A percentile compares a stretch with the other conserved stretches of the same genome.
These are phyloP conservation scores for Canariomyces notabilis DNA, from an alignment of 2,329 filamentous ascomycete genomes.

Conservation along the genomic window DNA sequence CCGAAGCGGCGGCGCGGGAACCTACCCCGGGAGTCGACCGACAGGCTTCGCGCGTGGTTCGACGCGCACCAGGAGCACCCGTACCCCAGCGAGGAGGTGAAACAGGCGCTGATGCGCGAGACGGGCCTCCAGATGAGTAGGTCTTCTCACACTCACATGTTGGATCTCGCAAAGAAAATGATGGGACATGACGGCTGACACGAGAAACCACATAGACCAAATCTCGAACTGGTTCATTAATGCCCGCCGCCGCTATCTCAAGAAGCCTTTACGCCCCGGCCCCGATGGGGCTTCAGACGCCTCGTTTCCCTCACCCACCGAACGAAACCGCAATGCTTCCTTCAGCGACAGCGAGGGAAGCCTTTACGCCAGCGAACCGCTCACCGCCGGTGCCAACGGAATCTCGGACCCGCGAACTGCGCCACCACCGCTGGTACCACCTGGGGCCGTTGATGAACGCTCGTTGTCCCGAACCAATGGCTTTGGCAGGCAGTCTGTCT, in stretches of 20 bases:
- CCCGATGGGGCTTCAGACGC: too few relatives aligned
- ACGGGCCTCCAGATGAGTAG: constrained; percentile 75
- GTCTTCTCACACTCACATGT: constrained; percentile 31
- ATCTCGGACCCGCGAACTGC: too few relatives aligned
- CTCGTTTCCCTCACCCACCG: too few relatives aligned
- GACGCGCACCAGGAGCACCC: constrained; percentile 70
- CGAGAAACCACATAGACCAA: constrained; percentile 44
- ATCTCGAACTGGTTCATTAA: constrained; percentile 83
- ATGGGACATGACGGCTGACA: too few relatives aligned
- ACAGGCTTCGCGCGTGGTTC: constrained; percentile 77
- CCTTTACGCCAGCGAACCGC: constrained; percentile 41
- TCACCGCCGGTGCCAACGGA: too few relatives aligned
- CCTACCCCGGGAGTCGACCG: constrained; percentile 83
- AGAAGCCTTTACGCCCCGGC: too few relatives aligned
- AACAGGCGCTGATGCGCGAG: constrained; percentile 70
- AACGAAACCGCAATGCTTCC: constrained; percentile 33
- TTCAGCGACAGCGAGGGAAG: constrained; percentile 45
- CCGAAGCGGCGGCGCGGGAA: constrained; percentile 70
- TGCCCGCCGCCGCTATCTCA: constrained; percentile 62
- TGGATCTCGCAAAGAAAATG: too few relatives aligned
- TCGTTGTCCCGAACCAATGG: not conserved
- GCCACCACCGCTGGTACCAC: constrained; percentile 6
- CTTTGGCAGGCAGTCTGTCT: not conserved
- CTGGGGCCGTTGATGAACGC: not conserved
- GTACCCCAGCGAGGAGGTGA: constrained; percentile 84